Evolutionary conservation across 1,139 yeast species (phyloP).

Genomic region (Lodderomyces elongisporus): DNA sequence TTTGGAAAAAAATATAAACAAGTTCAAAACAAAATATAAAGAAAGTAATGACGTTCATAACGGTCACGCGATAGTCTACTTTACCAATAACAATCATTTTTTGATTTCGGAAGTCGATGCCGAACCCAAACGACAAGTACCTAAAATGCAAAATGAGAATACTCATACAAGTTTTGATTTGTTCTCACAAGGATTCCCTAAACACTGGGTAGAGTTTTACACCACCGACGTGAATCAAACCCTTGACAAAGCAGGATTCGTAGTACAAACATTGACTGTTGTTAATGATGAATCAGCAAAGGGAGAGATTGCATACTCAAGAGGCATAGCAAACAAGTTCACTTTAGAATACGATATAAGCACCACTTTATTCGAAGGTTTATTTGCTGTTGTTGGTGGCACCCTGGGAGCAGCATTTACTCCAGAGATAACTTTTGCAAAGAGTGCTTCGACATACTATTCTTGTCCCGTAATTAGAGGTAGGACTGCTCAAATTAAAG

Average conservation of each 20-base stretch:
- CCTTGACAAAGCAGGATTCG: conserved; percentile 7
- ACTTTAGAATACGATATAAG: conserved; percentile 6
- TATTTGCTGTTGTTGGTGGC: conserved; percentile 5
- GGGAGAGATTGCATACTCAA: conserved; percentile 10
- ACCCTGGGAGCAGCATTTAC: conserved; percentile 8
- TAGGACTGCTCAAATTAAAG: conserved; percentile 8
- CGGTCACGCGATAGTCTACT: no score
- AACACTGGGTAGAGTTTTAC: conserved; percentile 11
- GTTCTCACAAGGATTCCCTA: no score
- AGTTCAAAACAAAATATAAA: no score
- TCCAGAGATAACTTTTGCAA: conserved; percentile 9
- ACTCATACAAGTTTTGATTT: no score
- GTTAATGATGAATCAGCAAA: conserved; percentile 6
- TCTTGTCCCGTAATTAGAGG: conserved; percentile 11
- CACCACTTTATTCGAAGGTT: conserved; percentile 7
- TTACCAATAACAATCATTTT: no score
- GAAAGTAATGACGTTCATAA: no score
- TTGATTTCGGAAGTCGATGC: no score
- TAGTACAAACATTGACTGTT: conserved; percentile 8
- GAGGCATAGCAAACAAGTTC: conserved; percentile 5
- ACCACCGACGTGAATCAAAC: conserved; percentile 2
- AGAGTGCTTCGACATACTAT: conserved; percentile 7
- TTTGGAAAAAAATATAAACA: no score
- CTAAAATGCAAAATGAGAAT: no score
- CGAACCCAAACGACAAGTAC: no score